phyloP scores from a whole-genome alignment of 805 yeast species.

The Groenewaldozyma tartarivorans region DNA sequence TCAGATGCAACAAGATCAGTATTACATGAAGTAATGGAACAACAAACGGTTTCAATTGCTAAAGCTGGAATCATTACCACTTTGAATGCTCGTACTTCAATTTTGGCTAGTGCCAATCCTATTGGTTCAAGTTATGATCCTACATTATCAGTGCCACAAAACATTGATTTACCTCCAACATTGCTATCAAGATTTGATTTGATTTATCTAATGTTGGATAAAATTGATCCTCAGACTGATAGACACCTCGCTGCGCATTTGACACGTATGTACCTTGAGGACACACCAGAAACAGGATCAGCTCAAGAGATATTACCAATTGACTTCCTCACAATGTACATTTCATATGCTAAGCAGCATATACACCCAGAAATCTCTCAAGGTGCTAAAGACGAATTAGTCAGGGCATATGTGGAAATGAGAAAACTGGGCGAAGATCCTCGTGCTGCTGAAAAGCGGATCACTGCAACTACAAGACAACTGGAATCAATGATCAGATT shows the following conservation, averaged over 20 bases:
- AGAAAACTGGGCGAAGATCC: conserved; percentile 89
- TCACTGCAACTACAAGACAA: conserved; percentile 97
- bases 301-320: conserved; percentile 65
- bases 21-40: conserved; percentile 98
- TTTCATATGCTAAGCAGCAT: conserved; percentile 89
- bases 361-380: conserved; percentile 69
- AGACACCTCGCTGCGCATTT: conserved; percentile 82
- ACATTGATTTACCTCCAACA: conserved; percentile 96
- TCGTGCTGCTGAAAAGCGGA: conserved; percentile 74
- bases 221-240: conserved; percentile 79
- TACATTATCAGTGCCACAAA: conserved; percentile 86
- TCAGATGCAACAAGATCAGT: conserved; percentile 89
- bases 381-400: conserved; percentile 77
- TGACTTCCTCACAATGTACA: conserved; percentile 78
- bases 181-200: conserved; percentile 88
- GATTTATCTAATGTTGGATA: conserved; percentile 85
- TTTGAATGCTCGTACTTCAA: conserved; percentile 89
- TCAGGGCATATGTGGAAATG: conserved; percentile 84
- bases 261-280: conserved; percentile 87
- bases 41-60: conserved; percentile 95
- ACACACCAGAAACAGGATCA: conserved; percentile 65
- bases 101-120: conserved; percentile 94
- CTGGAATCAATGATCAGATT: conserved; percentile 91
- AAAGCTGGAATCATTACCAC: conserved; percentile 98
- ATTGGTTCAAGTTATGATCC: conserved; percentile 94